Percentiles rank a stretch among this genome's conserved stretches.
Conservation (phyloP, 148 eudicot genomes). For the Rhododendron griersonianum region DNA sequence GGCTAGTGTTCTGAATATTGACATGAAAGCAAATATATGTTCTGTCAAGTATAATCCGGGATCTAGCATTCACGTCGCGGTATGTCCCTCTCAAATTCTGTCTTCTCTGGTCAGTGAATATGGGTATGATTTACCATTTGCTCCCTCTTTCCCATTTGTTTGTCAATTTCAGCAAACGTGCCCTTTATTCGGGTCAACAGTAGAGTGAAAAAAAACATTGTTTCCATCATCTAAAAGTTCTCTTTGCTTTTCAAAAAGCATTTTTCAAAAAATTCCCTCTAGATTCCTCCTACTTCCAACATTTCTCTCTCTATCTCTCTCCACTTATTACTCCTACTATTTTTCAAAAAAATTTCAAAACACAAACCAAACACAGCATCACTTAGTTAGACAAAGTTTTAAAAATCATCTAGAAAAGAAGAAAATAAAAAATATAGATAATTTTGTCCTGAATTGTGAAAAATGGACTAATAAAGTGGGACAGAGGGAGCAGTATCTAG, state of each 20-base stretch:
- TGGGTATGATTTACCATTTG: background rate
- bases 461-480: too few species aligned
- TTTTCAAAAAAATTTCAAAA: too few species aligned
- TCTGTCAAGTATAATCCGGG: conserved; percentile 81
- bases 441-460: background rate
- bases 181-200: background rate
- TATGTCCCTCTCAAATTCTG: conserved; percentile 19
- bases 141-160: background rate
- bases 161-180: background rate
- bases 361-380: too few species aligned
- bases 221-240: conserved; percentile 23
- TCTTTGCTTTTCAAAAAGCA: too few species aligned
- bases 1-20: conserved; percentile 64
- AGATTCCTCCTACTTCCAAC: too few species aligned
- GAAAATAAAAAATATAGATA: background rate
- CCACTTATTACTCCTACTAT: too few species aligned
- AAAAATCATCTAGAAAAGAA: background rate
- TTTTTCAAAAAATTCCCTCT: too few species aligned
- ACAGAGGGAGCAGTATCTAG: too few species aligned
- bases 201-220: conserved; percentile 62
- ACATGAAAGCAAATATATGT: conserved; percentile 79
- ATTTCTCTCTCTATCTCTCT: too few species aligned
- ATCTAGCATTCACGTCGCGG: conserved; percentile 64
- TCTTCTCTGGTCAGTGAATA: background rate
- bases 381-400: background rate